phyloP scores from a whole-genome alignment of 1,284 basidiomycete genomes.

The Marasmius sp. region DNA sequence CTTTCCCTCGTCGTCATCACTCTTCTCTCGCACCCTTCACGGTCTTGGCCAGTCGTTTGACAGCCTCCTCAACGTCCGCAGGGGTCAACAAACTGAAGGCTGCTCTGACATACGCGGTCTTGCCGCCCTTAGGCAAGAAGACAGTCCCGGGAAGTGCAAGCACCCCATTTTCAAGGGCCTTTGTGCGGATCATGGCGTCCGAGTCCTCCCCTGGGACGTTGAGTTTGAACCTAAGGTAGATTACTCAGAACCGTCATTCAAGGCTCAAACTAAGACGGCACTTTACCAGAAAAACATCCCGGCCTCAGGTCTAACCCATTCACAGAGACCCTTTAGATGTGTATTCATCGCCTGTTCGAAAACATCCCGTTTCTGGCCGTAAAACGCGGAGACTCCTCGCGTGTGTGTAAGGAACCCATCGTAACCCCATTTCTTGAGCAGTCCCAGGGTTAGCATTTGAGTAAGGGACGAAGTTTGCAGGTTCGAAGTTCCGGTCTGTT shows the following conservation, averaged over 20 bases:
- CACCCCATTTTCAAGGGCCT: conserved; percentile 81
- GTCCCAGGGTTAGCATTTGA: conserved; percentile 70
- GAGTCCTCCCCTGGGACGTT: conserved; percentile 67
- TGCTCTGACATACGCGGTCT: conserved; percentile 75
- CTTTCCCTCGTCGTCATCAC: not conserved
- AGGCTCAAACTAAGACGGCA: conserved; percentile 5
- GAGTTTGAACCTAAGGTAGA: conserved; percentile 62
- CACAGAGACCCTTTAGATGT: conserved; percentile 61
- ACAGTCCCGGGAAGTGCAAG: conserved; percentile 84
- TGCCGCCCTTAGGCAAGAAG: conserved; percentile 72
- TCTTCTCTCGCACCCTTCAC: not conserved
- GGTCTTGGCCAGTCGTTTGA: not conserved
- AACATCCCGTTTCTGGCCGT: conserved; percentile 74
- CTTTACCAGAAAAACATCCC: conserved; percentile 88
- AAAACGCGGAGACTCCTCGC: conserved; percentile 73
- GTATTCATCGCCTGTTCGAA: conserved; percentile 79
- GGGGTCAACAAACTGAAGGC: not conserved
- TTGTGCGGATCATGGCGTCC: conserved; percentile 72
- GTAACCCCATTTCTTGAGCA: conserved; percentile 79
- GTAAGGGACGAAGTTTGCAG: conserved; percentile 79
- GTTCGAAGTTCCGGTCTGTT: conserved; percentile 69
- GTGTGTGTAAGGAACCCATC: conserved; percentile 80
- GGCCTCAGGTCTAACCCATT: conserved; percentile 85
- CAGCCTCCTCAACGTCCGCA: not conserved
- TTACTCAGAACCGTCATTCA: conserved; percentile 10